Evolutionary conservation across 306 rosid genomes (phyloP), one percentile per base, ranked within the genome.

Genomic region (Pterocarpus macrocarpus): DNA sequence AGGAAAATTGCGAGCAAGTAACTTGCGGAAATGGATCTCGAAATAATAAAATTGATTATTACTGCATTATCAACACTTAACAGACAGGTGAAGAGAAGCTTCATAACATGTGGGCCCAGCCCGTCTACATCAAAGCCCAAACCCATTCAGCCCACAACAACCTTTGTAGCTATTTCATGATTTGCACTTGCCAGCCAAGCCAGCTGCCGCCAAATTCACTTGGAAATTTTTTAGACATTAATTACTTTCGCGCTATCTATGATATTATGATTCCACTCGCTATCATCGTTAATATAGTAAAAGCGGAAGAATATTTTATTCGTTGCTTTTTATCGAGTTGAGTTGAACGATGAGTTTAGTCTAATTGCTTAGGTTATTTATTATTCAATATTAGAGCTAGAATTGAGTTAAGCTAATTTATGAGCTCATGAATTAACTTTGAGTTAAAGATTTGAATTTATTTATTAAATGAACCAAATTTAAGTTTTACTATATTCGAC

Each of bases 11-110:
- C 22, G 61, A 55, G 66, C 36, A 45, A 30, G 35, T 58, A 22
- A 69, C 53, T 61, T 69, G n/a, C 15, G 53, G 64, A 8, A 73
- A 55, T 45, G 67, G 83, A 83, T 78, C 86, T 83, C 52, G 9
- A 33, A 76, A 30, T 41, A 47, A 71, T 58, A 10, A 58, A 34
- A 47, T 47, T 47, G 13, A 2, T 47, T 47, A 9, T 47, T 11
- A 47, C 5, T 10, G 47, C 47, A 47, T 47, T 11, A 36, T 52
- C 7, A 52, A 41, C 45, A 32, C 63, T 71, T 35, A 38, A 1
- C 56, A 38, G 5, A 61, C 35, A 62, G 71, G 80, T 16, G 9
- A 55, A 50, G 36, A 63, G 7, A 64, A 53, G 62, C 34, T 81
- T 34, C 28, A 32, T 6, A 17, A 44, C 1, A 13, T n/a, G 36